Evolutionary conservation across 2,329 filamentous ascomycete species (phyloP).

Genomic region (Hypoxylon sp.): DNA sequence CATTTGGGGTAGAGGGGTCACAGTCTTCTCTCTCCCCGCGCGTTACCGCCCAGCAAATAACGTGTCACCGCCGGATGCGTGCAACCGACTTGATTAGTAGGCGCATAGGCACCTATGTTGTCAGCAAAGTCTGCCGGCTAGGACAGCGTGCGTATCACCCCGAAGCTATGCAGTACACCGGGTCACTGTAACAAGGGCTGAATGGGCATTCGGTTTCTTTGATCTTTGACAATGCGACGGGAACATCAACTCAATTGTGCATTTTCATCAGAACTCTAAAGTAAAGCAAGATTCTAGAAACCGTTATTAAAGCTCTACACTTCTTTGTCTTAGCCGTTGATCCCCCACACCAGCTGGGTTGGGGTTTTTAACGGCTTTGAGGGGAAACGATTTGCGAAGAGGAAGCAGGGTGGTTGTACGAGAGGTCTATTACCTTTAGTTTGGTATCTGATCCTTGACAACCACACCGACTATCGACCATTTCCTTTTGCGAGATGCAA

Average conservation of each 20-base stretch:
- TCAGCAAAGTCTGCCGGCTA: constrained; percentile 10
- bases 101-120: constrained; percentile 14
- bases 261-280: background rate
- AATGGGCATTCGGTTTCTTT: too few relatives aligned
- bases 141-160: constrained; percentile 19
- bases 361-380: constrained; percentile 27
- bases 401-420: constrained; percentile 3
- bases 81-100: constrained; percentile 14
- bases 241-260: background rate
- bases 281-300: background rate
- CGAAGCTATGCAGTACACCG: constrained; percentile 14
- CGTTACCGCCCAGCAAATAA: constrained; percentile 4
- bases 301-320: constrained; percentile 8
- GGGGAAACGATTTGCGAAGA: constrained; percentile 4
- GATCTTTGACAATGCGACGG: background rate
- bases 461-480: constrained; percentile 31
- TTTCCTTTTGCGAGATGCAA: constrained; percentile 26
- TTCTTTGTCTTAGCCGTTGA: constrained; percentile 28
- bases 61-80: constrained; percentile 26
- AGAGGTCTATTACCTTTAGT: constrained; percentile 20
- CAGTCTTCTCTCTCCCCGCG: constrained; percentile 26
- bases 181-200: constrained; percentile 9
- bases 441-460: constrained; percentile 1
- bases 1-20: constrained; percentile 25
- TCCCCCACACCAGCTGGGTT: constrained; percentile 33